Percentiles rank a stretch among this genome's conserved stretches.
phyloP scores from a whole-genome alignment of 371 early-diverging fungal species.

The Coemansia sp. region DNA sequence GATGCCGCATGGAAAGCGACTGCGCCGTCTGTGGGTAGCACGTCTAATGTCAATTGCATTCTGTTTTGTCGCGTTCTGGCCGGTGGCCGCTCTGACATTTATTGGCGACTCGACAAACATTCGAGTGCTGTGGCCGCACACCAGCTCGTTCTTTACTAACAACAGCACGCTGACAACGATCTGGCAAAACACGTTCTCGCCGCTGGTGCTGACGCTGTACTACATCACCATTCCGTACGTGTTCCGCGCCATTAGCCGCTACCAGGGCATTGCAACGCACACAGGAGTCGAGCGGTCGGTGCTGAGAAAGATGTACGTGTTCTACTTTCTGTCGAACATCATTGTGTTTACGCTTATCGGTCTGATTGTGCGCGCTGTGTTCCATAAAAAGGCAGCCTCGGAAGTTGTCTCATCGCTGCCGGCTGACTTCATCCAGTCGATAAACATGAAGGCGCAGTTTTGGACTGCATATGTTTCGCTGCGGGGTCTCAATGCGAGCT shows the following conservation, averaged over 20 bases:
- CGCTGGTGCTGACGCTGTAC: conserved; percentile 69
- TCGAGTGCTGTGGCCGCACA: conserved; percentile 55
- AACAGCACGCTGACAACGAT: conserved; percentile 59
- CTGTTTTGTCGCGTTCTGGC: conserved; percentile 67
- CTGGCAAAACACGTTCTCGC: conserved; percentile 66
- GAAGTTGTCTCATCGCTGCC: conserved; percentile 48
- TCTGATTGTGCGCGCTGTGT: conserved; percentile 57
- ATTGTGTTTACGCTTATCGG: conserved; percentile 64
- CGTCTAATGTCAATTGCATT: conserved; percentile 59
- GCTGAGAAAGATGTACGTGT: conserved; percentile 74
- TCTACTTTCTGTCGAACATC: conserved; percentile 72
- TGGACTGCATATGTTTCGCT: conserved; percentile 74
- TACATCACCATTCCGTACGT: conserved; percentile 67
- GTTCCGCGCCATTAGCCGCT: conserved; percentile 65
- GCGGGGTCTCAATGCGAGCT: conserved; percentile 61
- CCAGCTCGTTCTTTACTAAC: conserved; percentile 55
- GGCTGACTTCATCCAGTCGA: conserved; percentile 54
- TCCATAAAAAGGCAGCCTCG: conserved; percentile 25
- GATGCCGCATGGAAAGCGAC: conserved; percentile 58
- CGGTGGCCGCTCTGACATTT: conserved; percentile 63
- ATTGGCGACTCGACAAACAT: conserved; percentile 61
- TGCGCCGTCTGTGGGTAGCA: conserved; percentile 59
- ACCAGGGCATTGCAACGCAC: conserved; percentile 76
- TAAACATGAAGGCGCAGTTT: conserved; percentile 56
- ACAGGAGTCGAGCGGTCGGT: conserved; percentile 74